Conservation (phyloP, 2,329 filamentous ascomycete genomes). For the Colletotrichum sp. region DNA sequence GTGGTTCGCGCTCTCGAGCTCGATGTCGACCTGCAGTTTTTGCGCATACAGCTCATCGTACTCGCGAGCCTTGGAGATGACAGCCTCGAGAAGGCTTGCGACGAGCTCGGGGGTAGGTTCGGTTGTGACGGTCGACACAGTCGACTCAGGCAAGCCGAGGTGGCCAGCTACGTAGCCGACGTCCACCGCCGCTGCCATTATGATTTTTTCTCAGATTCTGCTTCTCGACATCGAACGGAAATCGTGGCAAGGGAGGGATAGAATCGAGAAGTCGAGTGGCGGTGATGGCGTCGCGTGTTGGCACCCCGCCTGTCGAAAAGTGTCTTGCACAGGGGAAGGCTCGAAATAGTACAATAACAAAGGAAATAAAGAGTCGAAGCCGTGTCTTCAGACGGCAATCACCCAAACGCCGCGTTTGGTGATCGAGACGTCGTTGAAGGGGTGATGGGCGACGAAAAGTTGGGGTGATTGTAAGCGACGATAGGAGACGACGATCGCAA, state of each 20-base stretch:
- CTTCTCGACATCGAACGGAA: constrained; percentile 9
- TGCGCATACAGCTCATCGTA: constrained; percentile 83
- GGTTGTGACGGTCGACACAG: constrained; percentile 64
- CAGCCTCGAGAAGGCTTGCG: constrained; percentile 72
- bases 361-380: neutral
- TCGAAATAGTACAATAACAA: neutral
- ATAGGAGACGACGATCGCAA: neutral
- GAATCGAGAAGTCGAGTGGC: neutral
- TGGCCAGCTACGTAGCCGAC: constrained; percentile 75
- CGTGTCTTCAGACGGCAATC: neutral
- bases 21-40: constrained; percentile 88
- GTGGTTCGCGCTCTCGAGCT: constrained; percentile 88
- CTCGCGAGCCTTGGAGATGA: constrained; percentile 81
- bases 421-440: neutral
- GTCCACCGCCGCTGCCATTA: constrained; percentile 62
- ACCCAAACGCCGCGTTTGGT: neutral
- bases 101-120: constrained; percentile 82
- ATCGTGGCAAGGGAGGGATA: neutral
- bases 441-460: neutral
- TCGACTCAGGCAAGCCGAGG: constrained; percentile 70
- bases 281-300: neutral
- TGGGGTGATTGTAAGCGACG: neutral
- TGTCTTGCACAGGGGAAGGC: neutral
- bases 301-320: neutral
- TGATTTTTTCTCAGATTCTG: constrained; percentile 14